phyloP scores from a whole-genome alignment of 1,139 yeast genomes.

The Magnusiomyces suaveolens region DNA sequence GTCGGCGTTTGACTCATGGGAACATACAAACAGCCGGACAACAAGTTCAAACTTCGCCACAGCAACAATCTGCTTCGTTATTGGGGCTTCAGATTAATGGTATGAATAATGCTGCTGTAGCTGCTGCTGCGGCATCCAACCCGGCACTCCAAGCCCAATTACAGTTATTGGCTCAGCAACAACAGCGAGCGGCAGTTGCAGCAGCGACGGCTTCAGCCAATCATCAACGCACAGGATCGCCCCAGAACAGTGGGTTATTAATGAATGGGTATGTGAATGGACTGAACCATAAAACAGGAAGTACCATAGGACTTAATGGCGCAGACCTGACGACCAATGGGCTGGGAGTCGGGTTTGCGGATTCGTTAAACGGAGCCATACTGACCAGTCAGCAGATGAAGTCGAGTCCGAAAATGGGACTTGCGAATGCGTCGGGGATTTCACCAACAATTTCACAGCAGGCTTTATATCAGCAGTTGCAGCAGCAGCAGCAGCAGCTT shows the following conservation, averaged over 20 bases:
- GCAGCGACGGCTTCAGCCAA: constrained; percentile 3
- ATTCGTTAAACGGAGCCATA: not conserved
- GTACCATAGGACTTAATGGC: not conserved
- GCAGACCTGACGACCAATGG: not conserved
- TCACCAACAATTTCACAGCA: constrained; percentile 2
- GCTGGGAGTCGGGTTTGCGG: not conserved
- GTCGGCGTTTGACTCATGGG: not conserved
- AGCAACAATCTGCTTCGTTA: not conserved
- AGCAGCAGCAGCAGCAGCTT: constrained; percentile 2
- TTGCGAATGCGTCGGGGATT: not conserved
- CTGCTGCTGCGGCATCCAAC: not conserved
- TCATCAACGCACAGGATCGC: not conserved
- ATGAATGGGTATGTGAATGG: constrained; percentile 1
- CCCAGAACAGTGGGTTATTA: not conserved
- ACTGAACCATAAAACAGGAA: not conserved
- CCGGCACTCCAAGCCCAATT: constrained; percentile 3
- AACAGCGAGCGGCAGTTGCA: not conserved
- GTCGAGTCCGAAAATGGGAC: not conserved
- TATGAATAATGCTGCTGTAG: not conserved
- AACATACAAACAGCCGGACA: not conserved
- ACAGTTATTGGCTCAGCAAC: constrained; percentile 3
- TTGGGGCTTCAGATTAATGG: not conserved
- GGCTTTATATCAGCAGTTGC: not conserved
- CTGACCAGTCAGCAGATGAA: constrained; percentile 4
- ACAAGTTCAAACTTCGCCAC: not conserved